Percentiles rank a stretch among this genome's conserved stretches.
phyloP scores from a whole-genome alignment of 2,329 filamentous ascomycete genomes.

The Neofusicoccum umdonicola region DNA sequence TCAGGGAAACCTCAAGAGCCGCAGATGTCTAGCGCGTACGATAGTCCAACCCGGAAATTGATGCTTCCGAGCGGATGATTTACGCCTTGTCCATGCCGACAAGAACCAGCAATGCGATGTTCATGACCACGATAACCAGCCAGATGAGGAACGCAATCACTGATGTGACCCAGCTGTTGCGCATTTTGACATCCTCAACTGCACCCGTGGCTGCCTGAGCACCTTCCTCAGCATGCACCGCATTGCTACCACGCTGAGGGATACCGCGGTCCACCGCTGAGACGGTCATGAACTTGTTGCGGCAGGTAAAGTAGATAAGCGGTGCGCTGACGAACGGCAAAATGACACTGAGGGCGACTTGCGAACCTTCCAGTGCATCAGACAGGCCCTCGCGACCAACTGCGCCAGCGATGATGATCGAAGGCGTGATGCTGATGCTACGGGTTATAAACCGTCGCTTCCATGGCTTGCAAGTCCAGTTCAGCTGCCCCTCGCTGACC shows the following conservation, averaged over 20 bases:
- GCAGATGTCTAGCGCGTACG: not conserved
- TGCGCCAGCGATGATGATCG: constrained; percentile 78
- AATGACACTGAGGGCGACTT: constrained; percentile 76
- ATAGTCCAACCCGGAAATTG: no score
- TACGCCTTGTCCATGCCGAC: constrained; percentile 50
- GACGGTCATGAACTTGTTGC: constrained; percentile 77
- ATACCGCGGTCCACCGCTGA: constrained; percentile 24
- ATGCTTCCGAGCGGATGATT: not conserved
- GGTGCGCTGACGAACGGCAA: constrained; percentile 81
- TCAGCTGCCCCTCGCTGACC: constrained; percentile 78
- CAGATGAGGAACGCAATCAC: constrained; percentile 63
- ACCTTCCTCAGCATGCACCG: constrained; percentile 10
- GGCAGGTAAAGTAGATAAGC: constrained; percentile 80
- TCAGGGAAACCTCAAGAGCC: not conserved
- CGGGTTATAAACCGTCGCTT: constrained; percentile 74
- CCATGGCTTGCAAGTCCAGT: constrained; percentile 75
- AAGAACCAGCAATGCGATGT: constrained; percentile 72
- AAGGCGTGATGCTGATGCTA: constrained; percentile 75
- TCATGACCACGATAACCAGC: constrained; percentile 73
- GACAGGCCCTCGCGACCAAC: constrained; percentile 70
- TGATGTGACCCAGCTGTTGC: constrained; percentile 66
- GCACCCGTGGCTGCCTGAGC: constrained; percentile 21
- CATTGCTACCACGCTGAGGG: not conserved
- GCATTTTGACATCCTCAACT: constrained; percentile 56
- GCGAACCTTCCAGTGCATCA: constrained; percentile 69